Evolutionary conservation across 2,329 filamentous ascomycete species (phyloP), one percentile per base, ranked within the genome.

Genomic region (Aureobasidium musti): DNA sequence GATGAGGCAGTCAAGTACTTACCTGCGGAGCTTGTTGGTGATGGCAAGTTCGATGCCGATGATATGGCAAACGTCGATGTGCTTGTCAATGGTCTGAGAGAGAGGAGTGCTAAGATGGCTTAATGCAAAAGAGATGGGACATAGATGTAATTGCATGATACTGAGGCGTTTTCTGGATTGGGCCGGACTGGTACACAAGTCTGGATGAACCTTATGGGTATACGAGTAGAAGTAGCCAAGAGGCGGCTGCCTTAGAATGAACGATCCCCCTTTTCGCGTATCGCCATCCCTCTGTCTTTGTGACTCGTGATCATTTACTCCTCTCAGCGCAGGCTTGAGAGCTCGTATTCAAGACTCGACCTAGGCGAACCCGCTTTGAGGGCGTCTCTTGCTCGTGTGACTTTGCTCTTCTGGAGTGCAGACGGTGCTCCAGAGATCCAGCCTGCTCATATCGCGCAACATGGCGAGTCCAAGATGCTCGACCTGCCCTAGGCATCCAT

Each of bases 61-160:
- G 88, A 97, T 77, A 98, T 98, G 95, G 90, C 92, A 63, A 88
- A 87, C 8, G 87, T 97, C 47, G 91, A 97, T 68, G 69, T 71
- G 63, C 53, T 78, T 21, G 75, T 78, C 39, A 69, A 72, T 66
- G 72, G 67, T 54, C 50, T 77, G 68, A 72, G 75, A 65, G 72
- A 74, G 59, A 53, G 49, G 13, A 49, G 41, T n/a, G 61, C 61
- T 10, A 64, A 64, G 37, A 64, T 64, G 61, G 49, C 61, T 19
- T 61, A 49, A 60, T 19, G 23, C 33, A 39, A 28, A 23, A 59
- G 39, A 59, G 23, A 14, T n/a, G 37, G 54, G 39, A 1, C n/a
- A 28, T 10, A 56, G 21, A 47, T 11, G 14, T 28, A 37, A n/a
- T 49, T 37, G 57, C 57, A 61, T 61, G 43, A 47, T 37, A 37